A percentile compares a stretch with the other conserved stretches of the same genome.
Conservation (phyloP, 2,329 filamentous ascomycete genomes). For the Didymella lethalis region DNA sequence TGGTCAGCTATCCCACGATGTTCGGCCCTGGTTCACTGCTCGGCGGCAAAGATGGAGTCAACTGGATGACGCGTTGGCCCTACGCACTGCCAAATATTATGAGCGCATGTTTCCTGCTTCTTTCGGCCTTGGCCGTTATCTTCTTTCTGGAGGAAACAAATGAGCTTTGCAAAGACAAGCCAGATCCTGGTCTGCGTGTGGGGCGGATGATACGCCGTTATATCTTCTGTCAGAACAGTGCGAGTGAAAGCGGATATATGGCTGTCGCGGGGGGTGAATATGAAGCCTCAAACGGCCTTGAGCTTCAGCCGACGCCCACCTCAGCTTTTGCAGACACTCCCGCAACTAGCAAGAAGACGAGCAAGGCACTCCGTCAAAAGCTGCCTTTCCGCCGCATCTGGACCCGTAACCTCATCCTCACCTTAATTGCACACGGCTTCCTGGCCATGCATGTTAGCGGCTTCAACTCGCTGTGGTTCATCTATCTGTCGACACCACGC, state of each 20-base stretch:
- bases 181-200: constrained; percentile 53
- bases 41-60: constrained; percentile 64
- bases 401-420: constrained; percentile 56
- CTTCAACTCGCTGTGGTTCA: constrained; percentile 60
- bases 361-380: constrained; percentile 35
- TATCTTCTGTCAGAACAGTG: constrained; percentile 41
- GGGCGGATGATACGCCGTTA: constrained; percentile 49
- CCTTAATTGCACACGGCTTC: constrained; percentile 55
- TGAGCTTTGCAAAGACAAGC: constrained; percentile 51
- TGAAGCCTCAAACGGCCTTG: constrained; percentile 34
- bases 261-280: constrained; percentile 41
- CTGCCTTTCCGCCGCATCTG: constrained; percentile 58
- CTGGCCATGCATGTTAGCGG: constrained; percentile 59
- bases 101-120: constrained; percentile 67
- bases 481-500: constrained; percentile 58
- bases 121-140: constrained; percentile 64
- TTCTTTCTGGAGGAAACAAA: constrained; percentile 71
- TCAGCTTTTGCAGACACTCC: constrained; percentile 23
- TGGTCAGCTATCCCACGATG: constrained; percentile 65
- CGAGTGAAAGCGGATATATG: constrained; percentile 40
- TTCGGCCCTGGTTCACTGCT: constrained; percentile 68
- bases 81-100: constrained; percentile 75
- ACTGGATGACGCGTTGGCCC: constrained; percentile 71
- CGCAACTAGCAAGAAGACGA: constrained; percentile 23
- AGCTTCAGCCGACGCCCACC: constrained; percentile 44